Conservation (phyloP, 225 moss, liverwort and hornwort genomes). For the Physcomitrium patens region DNA sequence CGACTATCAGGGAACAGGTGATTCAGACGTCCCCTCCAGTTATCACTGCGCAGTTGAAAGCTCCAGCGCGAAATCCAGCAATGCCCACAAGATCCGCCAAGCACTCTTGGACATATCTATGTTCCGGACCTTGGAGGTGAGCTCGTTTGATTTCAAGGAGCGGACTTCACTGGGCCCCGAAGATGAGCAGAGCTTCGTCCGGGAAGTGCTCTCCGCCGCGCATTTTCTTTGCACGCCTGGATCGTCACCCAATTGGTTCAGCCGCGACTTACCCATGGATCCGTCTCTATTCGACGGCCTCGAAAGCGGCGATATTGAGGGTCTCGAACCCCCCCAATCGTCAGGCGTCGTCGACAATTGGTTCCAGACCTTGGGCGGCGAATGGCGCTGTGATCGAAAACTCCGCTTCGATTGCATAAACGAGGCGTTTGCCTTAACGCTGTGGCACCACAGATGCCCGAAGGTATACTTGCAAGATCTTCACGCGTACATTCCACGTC, state of each 20-base stretch:
- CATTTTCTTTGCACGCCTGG: slow-evolving; percentile 28
- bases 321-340: not conserved
- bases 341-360: not conserved
- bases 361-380: slow-evolving; percentile 28
- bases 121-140: slow-evolving; percentile 29
- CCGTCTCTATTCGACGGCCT: slow-evolving; percentile 52
- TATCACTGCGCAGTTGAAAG: no score
- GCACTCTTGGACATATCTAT: slow-evolving; percentile 53
- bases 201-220: slow-evolving; percentile 40
- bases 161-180: not conserved
- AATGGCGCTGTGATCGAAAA: slow-evolving; percentile 58
- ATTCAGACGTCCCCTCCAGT: not conserved
- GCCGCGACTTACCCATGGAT: slow-evolving; percentile 33
- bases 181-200: slow-evolving; percentile 45
- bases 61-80: slow-evolving; percentile 3
- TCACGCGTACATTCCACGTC: slow-evolving; percentile 11
- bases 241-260: slow-evolving; percentile 39
- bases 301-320: slow-evolving; percentile 40
- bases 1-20: not conserved
- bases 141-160: not conserved
- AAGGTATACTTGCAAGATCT: slow-evolving; percentile 1
- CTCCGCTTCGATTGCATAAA: slow-evolving; percentile 56
- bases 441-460: slow-evolving; percentile 13
- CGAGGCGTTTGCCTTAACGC: slow-evolving; percentile 37
- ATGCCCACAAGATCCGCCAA: slow-evolving; percentile 47